phyloP scores from a whole-genome alignment of 345 rosid species.

The Trapa bicornis region DNA sequence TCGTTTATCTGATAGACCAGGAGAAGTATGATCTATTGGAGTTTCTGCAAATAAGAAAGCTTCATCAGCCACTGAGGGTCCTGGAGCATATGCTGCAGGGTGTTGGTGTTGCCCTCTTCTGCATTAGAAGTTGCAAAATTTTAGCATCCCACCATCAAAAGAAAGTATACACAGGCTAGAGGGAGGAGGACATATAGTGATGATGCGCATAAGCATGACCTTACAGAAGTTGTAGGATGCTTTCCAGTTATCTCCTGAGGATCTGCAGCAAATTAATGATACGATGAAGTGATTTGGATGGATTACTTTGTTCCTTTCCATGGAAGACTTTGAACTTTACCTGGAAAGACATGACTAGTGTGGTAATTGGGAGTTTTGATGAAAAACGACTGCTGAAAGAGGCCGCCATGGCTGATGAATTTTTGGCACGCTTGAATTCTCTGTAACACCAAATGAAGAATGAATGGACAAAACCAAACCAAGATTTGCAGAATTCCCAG shows the following conservation, averaged over 20 bases:
- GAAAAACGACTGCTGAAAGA: constrained; percentile 36
- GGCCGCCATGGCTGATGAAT: constrained; percentile 31
- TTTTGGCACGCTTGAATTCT: constrained; percentile 44
- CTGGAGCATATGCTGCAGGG: constrained; percentile 18
- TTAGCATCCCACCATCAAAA: background rate
- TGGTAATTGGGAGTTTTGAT: constrained; percentile 40
- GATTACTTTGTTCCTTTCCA: no score
- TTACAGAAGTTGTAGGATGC: constrained; percentile 2
- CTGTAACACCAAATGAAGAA: constrained; percentile 13
- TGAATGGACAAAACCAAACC: constrained; percentile 5
- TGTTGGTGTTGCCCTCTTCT: constrained; percentile 15
- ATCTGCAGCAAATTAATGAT: constrained; percentile 1
- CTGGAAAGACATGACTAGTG: constrained; percentile 56
- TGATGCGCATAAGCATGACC: constrained; percentile 15
- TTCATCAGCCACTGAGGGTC: constrained; percentile 20
- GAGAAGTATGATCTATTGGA: constrained; percentile 15
- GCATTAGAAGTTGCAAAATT: constrained; percentile 6
- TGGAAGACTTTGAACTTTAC: constrained; percentile 16
- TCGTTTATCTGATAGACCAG: constrained; percentile 27
- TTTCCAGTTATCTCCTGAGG: background rate
- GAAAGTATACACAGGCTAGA: background rate
- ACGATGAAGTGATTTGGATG: background rate
- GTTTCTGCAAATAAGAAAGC: constrained; percentile 19
- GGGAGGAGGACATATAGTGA: background rate
- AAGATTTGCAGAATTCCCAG: no score